These are phyloP conservation scores for Naganishia sp. DNA, from an alignment of 1,284 basidiomycete genomes.

Conservation along the genomic window DNA sequence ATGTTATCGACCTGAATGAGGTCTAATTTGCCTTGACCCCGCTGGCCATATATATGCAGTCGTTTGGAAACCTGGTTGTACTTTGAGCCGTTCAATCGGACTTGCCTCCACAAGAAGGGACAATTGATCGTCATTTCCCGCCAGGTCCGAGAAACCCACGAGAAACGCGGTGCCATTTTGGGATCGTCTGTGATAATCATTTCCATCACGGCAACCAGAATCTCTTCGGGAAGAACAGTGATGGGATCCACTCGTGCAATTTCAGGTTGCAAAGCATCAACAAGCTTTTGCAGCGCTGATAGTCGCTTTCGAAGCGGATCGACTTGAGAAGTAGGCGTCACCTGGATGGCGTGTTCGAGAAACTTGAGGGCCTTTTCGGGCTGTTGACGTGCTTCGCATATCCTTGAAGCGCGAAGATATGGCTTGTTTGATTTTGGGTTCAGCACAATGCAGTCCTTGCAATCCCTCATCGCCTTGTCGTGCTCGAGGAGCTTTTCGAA, in stretches of 20 bases:
- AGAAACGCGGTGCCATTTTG: constrained; percentile 11
- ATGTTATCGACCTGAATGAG: constrained; percentile 8
- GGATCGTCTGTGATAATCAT: constrained; percentile 12
- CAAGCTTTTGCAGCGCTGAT: not conserved
- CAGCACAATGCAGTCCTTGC: constrained; percentile 18
- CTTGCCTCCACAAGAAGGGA: constrained; percentile 18
- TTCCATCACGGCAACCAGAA: constrained; percentile 11
- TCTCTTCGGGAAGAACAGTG: constrained; percentile 15
- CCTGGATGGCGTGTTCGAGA: constrained; percentile 15
- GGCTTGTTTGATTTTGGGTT: constrained; percentile 23
- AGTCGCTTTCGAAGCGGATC: constrained; percentile 5
- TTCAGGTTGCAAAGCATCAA: constrained; percentile 4
- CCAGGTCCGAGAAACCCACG: constrained; percentile 17
- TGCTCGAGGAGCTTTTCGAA: constrained; percentile 18
- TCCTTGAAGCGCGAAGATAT: constrained; percentile 21
- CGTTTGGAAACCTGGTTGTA: constrained; percentile 7
- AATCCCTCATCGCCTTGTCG: constrained; percentile 27
- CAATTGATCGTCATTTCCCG: constrained; percentile 25
- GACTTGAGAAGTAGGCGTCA: constrained; percentile 4
- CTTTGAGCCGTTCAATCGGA: constrained; percentile 6
- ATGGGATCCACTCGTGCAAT: constrained; percentile 4
- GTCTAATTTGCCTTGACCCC: constrained; percentile 12
- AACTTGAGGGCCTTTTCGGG: constrained; percentile 14
- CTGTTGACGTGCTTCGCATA: constrained; percentile 16
- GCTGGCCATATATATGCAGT: constrained; percentile 18